Evolutionary conservation across 176 grass and related monocot genomes (phyloP).

Genomic region (Oryza australiensis): DNA sequence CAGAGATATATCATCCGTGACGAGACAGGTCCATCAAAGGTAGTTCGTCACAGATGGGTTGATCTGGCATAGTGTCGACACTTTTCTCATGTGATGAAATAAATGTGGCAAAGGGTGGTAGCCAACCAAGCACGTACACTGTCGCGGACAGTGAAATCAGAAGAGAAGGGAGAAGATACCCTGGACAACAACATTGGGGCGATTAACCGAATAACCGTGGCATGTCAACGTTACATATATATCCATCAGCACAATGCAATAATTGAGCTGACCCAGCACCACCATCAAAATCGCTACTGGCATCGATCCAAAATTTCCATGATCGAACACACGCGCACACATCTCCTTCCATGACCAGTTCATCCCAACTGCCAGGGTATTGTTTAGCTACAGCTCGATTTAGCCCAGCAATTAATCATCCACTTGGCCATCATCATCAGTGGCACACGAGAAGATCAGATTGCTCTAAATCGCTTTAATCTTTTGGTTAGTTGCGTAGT

Average conservation of each 20-base stretch:
- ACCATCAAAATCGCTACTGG: neutral
- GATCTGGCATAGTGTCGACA: too few species aligned
- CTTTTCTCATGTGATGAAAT: too few species aligned
- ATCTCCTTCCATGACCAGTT: neutral
- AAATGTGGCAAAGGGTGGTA: too few species aligned
- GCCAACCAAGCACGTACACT: too few species aligned
- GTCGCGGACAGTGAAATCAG: too few species aligned
- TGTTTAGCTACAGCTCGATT: neutral
- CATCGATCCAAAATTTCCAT: neutral
- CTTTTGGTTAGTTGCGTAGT: neutral
- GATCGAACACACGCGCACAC: neutral
- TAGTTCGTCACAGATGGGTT: too few species aligned
- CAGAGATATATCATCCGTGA: too few species aligned
- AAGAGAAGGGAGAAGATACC: neutral
- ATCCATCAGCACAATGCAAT: neutral
- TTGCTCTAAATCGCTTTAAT: neutral
- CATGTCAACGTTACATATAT: neutral
- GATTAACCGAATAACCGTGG: neutral
- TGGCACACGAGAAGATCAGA: conserved; percentile 5
- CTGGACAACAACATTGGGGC: neutral
- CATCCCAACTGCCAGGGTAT: conserved; percentile 1
- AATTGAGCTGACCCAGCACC: conserved; percentile 28
- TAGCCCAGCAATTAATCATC: neutral
- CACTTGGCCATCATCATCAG: neutral
- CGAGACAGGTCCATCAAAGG: too few species aligned